Conservation (phyloP, 2,329 filamentous ascomycete species). For the Fusarium nelsonii region DNA sequence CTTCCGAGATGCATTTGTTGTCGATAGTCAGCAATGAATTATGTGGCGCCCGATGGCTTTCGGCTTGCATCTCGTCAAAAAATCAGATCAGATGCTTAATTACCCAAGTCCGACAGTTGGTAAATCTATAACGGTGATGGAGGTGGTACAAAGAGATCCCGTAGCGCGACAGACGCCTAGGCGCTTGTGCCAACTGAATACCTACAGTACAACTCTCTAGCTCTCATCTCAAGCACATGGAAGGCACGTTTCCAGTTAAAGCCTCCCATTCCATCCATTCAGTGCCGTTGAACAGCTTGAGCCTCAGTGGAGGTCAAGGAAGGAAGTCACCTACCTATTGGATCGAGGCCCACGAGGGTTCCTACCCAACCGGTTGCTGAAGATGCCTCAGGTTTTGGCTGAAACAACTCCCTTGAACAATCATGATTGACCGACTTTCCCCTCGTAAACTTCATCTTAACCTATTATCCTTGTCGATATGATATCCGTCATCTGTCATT, state of each 20-base stretch:
- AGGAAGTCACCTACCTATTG: not conserved
- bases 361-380: not conserved
- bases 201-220: not conserved
- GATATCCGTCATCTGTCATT: conserved; percentile 29
- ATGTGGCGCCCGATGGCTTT: conserved; percentile 1
- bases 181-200: conserved; percentile 14
- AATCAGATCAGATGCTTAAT: not conserved
- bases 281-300: no score
- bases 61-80: not conserved
- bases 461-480: conserved; percentile 23
- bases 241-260: not conserved
- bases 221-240: not conserved
- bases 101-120: not conserved
- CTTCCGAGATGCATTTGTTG: not conserved
- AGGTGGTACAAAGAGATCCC: not conserved
- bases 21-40: not conserved
- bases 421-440: conserved; percentile 15
- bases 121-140: not conserved
- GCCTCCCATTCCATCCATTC: not conserved
- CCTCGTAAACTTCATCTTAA: conserved; percentile 16
- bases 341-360: not conserved
- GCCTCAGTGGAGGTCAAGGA: not conserved
- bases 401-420: conserved; percentile 16
- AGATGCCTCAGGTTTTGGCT: conserved; percentile 24
- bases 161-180: conserved; percentile 39